phyloP scores from a whole-genome alignment of 805 yeast species.

The Ogataea paraovalis region DNA sequence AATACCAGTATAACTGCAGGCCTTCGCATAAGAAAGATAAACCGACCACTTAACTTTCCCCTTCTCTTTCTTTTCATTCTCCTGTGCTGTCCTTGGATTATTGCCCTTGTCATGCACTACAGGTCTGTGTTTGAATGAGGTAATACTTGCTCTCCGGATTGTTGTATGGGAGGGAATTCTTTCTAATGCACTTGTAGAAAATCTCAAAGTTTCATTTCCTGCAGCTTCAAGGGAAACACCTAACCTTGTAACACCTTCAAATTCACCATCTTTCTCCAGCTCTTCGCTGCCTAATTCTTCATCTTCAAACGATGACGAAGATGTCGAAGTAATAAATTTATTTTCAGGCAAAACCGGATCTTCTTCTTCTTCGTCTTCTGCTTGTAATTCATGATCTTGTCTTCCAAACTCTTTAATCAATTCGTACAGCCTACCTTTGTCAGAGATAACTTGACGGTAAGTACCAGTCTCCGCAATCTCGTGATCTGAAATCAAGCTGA shows the following conservation, averaged over 20 bases:
- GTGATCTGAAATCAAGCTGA: slow-evolving; percentile 54
- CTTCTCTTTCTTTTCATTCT: slow-evolving; percentile 48
- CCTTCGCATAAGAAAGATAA: slow-evolving; percentile 51
- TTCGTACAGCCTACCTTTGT: slow-evolving; percentile 28
- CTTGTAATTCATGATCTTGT: slow-evolving; percentile 7
- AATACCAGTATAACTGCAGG: slow-evolving; percentile 53
- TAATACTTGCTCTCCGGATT: slow-evolving; percentile 59
- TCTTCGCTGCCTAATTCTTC: slow-evolving; percentile 11
- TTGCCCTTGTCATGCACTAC: slow-evolving; percentile 20
- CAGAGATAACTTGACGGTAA: slow-evolving; percentile 36
- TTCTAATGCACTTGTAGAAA: slow-evolving; percentile 8
- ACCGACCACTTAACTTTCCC: slow-evolving; percentile 57
- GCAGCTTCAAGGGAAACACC: slow-evolving; percentile 15
- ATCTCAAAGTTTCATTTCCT: slow-evolving; percentile 15
- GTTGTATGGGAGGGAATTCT: slow-evolving; percentile 24
- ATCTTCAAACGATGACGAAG: slow-evolving; percentile 1
- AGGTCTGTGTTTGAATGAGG: slow-evolving; percentile 48
- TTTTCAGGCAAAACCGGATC: background rate
- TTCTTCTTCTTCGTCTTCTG: background rate
- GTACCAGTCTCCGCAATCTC: slow-evolving; percentile 54
- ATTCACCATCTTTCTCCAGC: slow-evolving; percentile 8
- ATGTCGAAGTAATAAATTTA: slow-evolving; percentile 1
- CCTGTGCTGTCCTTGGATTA: slow-evolving; percentile 39
- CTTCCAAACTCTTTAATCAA: slow-evolving; percentile 38
- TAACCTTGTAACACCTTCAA: slow-evolving; percentile 9